Evolutionary conservation across 345 rosid genomes (phyloP).

Genomic region (Populus deltoides): DNA sequence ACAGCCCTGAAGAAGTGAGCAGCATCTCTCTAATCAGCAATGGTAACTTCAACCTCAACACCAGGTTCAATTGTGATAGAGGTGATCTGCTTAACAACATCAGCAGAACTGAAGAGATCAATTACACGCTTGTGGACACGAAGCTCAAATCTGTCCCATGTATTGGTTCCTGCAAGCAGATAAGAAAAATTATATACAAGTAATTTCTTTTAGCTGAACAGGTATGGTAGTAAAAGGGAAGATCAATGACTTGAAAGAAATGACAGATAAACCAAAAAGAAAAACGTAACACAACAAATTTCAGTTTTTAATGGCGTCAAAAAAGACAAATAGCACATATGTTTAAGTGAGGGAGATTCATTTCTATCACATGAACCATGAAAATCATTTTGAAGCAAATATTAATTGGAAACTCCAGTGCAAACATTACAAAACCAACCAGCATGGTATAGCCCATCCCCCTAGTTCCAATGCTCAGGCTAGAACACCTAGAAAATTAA

Average conservation of each 20-base stretch:
- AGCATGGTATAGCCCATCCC: background rate
- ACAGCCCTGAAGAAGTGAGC: background rate
- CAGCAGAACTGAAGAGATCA: constrained; percentile 63
- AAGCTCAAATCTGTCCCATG: constrained; percentile 60
- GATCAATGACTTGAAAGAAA: background rate
- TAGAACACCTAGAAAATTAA: background rate
- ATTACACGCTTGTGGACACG: constrained; percentile 61
- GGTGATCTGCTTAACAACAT: constrained; percentile 65
- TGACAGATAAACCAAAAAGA: background rate
- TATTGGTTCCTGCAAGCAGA: constrained; percentile 47
- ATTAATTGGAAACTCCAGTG: background rate
- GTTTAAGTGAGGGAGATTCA: background rate
- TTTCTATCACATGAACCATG: background rate
- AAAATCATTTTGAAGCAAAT: background rate
- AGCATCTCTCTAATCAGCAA: constrained; percentile 34
- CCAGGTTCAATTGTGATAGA: constrained; percentile 66
- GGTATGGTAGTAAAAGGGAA: background rate
- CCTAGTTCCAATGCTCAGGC: background rate
- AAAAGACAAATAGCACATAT: no score
- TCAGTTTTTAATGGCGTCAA: background rate
- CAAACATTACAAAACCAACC: background rate
- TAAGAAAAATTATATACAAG: background rate
- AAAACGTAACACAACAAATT: background rate
- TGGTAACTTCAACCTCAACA: constrained; percentile 62
- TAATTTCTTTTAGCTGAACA: background rate